Base-by-base conservation (phyloP, 257 asterid species). In the Voacanga thouarsii region DNA sequence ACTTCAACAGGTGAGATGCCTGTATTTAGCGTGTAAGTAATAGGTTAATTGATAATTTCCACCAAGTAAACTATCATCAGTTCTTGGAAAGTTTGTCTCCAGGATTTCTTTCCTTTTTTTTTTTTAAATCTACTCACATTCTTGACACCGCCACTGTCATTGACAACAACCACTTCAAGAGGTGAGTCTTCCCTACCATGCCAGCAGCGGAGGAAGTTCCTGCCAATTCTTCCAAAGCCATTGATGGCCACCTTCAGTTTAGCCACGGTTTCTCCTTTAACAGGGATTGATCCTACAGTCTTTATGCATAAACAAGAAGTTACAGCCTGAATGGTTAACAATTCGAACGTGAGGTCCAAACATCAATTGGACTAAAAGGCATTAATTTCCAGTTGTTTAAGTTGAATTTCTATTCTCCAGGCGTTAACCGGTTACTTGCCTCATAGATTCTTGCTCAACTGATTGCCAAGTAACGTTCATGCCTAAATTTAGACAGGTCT, bases 161-260 rank as follows among this genome's bases (percentile, higher is more conserved):
- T 94, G 80, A 92, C 90, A 21, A 90, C 93, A 37, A 94, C 67
- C 19, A 94, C 98, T 3, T 94, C 98, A 6, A 92, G 91, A n/a
- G 97, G 98, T 30, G 98, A 92, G 75, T 92, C 90, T 81, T 92
- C 86, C 51, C 97, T 91, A 9, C 97, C 98, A 56, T 94, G 99
- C 97, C 99, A 94, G 89, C 97, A 94, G 18, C 97, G 91, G 49
- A 93, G 97, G 85, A 93, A 93, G 97, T 94, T 94, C 84, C 99
- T 83, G 5, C 99, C 99, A 72, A 92, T 92, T 71, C 98, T 94
- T 7, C 98, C 97, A 30, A 94, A 92, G 44, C 98, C 97, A 59
- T 92, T 92, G 77, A 94, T 94, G 53, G 98, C 98, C 7, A 94
- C 97, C 89, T 92, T 92, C 84, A 92, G 69, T 70, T 91, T 94